A percentile compares a stretch with the other conserved stretches of the same genome.
Evolutionary conservation across 495 filamentous ascomycete genomes (phyloP).

Genomic region (Hypoxylon lienhwacheense): DNA sequence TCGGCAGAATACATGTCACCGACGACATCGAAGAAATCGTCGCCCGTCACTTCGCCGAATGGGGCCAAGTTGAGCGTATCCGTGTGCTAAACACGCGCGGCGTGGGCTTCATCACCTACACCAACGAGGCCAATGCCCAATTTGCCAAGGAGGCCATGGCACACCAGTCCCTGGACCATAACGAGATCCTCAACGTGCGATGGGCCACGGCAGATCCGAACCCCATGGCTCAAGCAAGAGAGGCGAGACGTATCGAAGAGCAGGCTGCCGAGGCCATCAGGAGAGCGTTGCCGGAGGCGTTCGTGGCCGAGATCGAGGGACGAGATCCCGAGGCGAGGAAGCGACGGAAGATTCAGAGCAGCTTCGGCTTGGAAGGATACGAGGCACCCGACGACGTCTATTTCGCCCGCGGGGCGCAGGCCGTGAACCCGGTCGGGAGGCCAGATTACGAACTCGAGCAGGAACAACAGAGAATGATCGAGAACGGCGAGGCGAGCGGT

Average conservation of each 20-base stretch:
- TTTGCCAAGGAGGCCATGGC: constrained; percentile 94
- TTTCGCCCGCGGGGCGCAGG: constrained; percentile 69
- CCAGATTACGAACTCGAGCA: constrained; percentile 52
- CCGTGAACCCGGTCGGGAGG: constrained; percentile 60
- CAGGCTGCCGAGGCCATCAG: constrained; percentile 97
- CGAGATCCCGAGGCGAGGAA: constrained; percentile 83
- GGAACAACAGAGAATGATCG: constrained; percentile 55
- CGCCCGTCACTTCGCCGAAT: constrained; percentile 88
- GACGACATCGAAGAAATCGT: constrained; percentile 99
- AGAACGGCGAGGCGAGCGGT: constrained; percentile 36
- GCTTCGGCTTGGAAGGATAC: constrained; percentile 87
- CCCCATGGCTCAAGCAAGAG: constrained; percentile 89
- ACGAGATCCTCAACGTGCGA: constrained; percentile 90
- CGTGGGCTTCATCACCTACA: constrained; percentile 79
- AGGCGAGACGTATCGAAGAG: constrained; percentile 88
- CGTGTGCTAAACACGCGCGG: constrained; percentile 89
- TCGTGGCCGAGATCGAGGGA: constrained; percentile 92
- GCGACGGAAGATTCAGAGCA: constrained; percentile 84
- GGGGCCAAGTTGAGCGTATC: constrained; percentile 86
- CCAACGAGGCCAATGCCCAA: constrained; percentile 80
- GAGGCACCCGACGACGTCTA: constrained; percentile 94
- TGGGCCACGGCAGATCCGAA: constrained; percentile 98
- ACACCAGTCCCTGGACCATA: constrained; percentile 78
- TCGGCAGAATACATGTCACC: constrained; percentile 91
- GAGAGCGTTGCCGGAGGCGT: constrained; percentile 85